Percentiles rank a stretch among this genome's conserved stretches.
Conservation (phyloP, 192 early-diverging fungal species). For the Backusella parvicylindrica region DNA sequence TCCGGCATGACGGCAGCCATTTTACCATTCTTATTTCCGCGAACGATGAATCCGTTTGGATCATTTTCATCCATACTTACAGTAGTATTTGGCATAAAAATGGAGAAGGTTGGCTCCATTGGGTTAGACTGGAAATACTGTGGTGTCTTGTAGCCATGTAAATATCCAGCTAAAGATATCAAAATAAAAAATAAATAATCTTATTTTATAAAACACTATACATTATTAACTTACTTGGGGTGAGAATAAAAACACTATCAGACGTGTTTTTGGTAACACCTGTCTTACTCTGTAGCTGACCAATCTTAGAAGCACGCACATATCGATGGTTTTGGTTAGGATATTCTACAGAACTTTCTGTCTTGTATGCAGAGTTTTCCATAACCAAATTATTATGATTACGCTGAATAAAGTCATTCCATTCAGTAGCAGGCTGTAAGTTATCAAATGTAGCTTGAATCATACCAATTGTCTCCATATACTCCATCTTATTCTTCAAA, state of each 20-base stretch:
- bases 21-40: neutral
- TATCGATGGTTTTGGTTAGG: slow-evolving; percentile 33
- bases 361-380: slow-evolving; percentile 31
- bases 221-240: slow-evolving; percentile 26
- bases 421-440: slow-evolving; percentile 38
- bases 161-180: slow-evolving; percentile 7
- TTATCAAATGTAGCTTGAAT: slow-evolving; percentile 25
- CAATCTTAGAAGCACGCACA: slow-evolving; percentile 33
- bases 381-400: slow-evolving; percentile 37
- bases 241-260: slow-evolving; percentile 45
- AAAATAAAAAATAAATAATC: neutral
- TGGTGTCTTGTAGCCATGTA: slow-evolving; percentile 22
- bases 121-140: slow-evolving; percentile 12
- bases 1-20: neutral
- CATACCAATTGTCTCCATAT: slow-evolving; percentile 13
- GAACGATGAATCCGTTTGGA: neutral
- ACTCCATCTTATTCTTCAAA: slow-evolving; percentile 12
- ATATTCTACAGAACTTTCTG: slow-evolving; percentile 29
- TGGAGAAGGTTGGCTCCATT: neutral
- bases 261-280: slow-evolving; percentile 36
- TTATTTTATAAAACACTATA: neutral
- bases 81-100: slow-evolving; percentile 17
- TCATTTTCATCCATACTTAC: neutral
- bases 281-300: slow-evolving; percentile 30
- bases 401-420: slow-evolving; percentile 38